These are phyloP conservation scores for Poa pratensis DNA, from an alignment of 176 grass and related monocot genomes.

Conservation along the genomic window DNA sequence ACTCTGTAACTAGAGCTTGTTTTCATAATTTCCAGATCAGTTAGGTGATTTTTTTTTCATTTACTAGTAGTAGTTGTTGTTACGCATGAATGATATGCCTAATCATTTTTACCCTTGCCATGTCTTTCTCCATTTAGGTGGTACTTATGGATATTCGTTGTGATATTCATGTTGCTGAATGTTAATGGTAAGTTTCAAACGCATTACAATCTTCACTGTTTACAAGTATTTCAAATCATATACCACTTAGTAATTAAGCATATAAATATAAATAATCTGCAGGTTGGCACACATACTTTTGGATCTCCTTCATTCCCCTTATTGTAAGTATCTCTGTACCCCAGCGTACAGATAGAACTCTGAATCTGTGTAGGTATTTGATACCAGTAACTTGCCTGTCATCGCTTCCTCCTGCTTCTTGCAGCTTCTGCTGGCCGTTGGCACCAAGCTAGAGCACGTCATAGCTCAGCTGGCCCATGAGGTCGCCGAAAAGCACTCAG, in stretches of 20 bases:
- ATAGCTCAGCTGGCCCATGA: conserved; percentile 80
- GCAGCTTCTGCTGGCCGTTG: conserved; percentile 80
- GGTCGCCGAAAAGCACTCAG: conserved; percentile 83
- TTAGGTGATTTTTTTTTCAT: neutral
- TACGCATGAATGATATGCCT: neutral
- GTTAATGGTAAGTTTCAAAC: conserved; percentile 68
- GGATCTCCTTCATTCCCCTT: conserved; percentile 89
- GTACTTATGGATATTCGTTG: conserved; percentile 93
- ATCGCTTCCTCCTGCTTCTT: conserved; percentile 15
- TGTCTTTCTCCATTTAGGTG: conserved; percentile 51
- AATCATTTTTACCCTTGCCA: neutral
- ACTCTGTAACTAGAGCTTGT: no score
- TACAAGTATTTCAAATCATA: no score
- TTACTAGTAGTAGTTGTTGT: conserved; percentile 11
- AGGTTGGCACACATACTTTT: conserved; percentile 99
- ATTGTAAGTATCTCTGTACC: conserved; percentile 57
- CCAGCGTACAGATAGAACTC: neutral
- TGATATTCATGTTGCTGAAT: conserved; percentile 94
- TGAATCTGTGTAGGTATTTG: neutral
- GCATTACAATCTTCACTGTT: neutral
- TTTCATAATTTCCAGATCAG: neutral
- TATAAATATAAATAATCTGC: no score
- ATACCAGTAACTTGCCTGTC: neutral
- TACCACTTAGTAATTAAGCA: no score
- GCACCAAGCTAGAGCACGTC: conserved; percentile 92